phyloP scores from a whole-genome alignment of 176 grass and related monocot species.

The Tillandsia fasciculata region DNA sequence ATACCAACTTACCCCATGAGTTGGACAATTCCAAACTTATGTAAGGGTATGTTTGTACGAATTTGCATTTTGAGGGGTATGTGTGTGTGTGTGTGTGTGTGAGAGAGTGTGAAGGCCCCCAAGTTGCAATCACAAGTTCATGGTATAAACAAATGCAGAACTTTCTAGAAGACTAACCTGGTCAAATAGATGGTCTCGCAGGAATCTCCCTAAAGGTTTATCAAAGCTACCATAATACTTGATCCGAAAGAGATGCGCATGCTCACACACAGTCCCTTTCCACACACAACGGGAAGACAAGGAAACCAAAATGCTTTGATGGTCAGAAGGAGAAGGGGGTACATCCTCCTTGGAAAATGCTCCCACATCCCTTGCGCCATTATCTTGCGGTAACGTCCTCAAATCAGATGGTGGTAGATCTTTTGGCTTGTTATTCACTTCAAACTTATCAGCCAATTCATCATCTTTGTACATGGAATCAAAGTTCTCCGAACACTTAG shows the following conservation, averaged over 20 bases:
- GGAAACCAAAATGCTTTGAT: conserved; percentile 99
- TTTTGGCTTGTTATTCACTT: conserved; percentile 15
- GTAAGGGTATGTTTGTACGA: no score
- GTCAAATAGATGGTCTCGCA: conserved; percentile 89
- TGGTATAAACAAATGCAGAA: not conserved
- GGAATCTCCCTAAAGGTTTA: conserved; percentile 83
- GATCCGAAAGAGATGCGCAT: conserved; percentile 77
- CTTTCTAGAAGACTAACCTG: conserved; percentile 50
- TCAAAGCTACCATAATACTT: conserved; percentile 95
- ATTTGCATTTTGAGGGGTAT: no score
- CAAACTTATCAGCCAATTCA: conserved; percentile 13
- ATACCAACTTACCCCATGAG: no score
- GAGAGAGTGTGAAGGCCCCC: not conserved
- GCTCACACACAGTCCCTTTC: conserved; percentile 78
- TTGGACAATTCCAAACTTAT: no score
- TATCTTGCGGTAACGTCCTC: conserved; percentile 37
- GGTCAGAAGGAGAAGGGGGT: conserved; percentile 70
- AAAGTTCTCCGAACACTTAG: conserved; percentile 21
- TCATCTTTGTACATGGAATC: conserved; percentile 11
- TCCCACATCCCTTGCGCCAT: not conserved
- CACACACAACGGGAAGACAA: conserved; percentile 75
- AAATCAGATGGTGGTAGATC: conserved; percentile 21
- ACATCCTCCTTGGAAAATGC: conserved; percentile 44
- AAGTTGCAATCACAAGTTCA: not conserved
- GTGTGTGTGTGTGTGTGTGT: no score